Evolutionary conservation across 2,329 filamentous ascomycete genomes (phyloP).

Genomic region (Dichotomopilus funicola): DNA sequence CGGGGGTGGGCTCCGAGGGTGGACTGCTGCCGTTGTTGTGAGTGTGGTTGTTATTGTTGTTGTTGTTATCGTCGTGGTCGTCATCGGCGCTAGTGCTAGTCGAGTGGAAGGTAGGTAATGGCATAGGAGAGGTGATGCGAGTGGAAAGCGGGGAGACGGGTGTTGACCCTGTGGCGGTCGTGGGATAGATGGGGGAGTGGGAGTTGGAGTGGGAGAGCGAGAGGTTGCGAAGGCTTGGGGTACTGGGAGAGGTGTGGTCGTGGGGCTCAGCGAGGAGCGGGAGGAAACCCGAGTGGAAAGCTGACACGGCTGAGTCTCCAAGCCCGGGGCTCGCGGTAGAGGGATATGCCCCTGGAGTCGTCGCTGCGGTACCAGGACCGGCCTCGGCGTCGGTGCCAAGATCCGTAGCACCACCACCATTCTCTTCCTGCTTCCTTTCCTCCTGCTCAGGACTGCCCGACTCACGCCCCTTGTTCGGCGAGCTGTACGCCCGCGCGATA

Average conservation of each 20-base stretch:
- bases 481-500: slow-evolving; percentile 33
- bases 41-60: background rate
- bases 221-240: slow-evolving; percentile 22
- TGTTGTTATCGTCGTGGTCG: background rate
- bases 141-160: slow-evolving; percentile 18
- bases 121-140: slow-evolving; percentile 15
- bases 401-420: too few relatives aligned
- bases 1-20: slow-evolving; percentile 31
- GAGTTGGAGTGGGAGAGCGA: slow-evolving; percentile 23
- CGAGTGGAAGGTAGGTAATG: slow-evolving; percentile 13
- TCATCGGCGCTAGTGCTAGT: slow-evolving; percentile 13
- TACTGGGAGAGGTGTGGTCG: slow-evolving; percentile 19
- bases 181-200: slow-evolving; percentile 1
- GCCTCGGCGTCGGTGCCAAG: too few relatives aligned
- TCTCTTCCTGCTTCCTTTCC: background rate
- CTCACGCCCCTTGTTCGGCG: slow-evolving; percentile 19
- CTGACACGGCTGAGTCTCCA: slow-evolving; percentile 15
- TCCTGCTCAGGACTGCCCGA: slow-evolving; percentile 16
- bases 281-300: slow-evolving; percentile 19
- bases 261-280: slow-evolving; percentile 15
- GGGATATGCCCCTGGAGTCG: background rate
- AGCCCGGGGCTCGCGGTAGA: background rate
- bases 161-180: slow-evolving; percentile 7
- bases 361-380: background rate
- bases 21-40: slow-evolving; percentile 1